Evolutionary conservation across 768 basidiomycete species (phyloP).

Genomic region (Coprinopsis marcescibilis): DNA sequence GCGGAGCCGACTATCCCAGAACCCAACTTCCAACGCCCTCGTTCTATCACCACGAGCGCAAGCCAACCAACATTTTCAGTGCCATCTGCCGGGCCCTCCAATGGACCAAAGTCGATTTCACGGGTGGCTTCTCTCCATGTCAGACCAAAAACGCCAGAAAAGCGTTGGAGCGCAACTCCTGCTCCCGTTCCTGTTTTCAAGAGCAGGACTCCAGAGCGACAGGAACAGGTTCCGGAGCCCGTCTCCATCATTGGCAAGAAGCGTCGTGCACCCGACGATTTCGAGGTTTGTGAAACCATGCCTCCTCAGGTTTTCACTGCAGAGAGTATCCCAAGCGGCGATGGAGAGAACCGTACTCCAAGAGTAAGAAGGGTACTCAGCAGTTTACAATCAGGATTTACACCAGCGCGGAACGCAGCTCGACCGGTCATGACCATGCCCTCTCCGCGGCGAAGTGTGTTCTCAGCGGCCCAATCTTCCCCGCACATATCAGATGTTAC

Average conservation of each 20-base stretch:
- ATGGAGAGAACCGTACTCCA: slow-evolving; percentile 45
- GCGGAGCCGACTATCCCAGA: slow-evolving; percentile 2
- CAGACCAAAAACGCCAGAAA: slow-evolving; percentile 53
- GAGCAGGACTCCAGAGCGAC: slow-evolving; percentile 45
- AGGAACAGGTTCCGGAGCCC: slow-evolving; percentile 14
- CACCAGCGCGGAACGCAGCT: slow-evolving; percentile 54
- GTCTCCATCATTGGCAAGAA: slow-evolving; percentile 57
- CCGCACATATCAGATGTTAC: slow-evolving; percentile 54
- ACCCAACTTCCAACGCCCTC: slow-evolving; percentile 7
- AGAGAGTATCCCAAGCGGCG: slow-evolving; percentile 43
- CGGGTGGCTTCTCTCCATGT: slow-evolving; percentile 41
- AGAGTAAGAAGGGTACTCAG: slow-evolving; percentile 56
- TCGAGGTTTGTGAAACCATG: slow-evolving; percentile 48
- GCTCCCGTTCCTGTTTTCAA: slow-evolving; percentile 41
- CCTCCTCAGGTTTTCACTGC: slow-evolving; percentile 63
- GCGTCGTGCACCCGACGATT: slow-evolving; percentile 72
- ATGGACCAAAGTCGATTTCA: slow-evolving; percentile 17
- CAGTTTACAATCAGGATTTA: slow-evolving; percentile 62
- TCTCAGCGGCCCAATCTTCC: slow-evolving; percentile 26
- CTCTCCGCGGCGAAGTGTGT: slow-evolving; percentile 44
- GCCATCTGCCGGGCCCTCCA: slow-evolving; percentile 13
- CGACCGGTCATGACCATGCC: slow-evolving; percentile 36
- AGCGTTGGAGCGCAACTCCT: slow-evolving; percentile 16
- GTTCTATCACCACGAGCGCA: slow-evolving; percentile 16
- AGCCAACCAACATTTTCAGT: slow-evolving; percentile 13